A percentile compares a stretch with the other conserved stretches of the same genome.
phyloP scores from a whole-genome alignment of 192 early-diverging fungal species.

The Umbelopsis ramanniana region DNA sequence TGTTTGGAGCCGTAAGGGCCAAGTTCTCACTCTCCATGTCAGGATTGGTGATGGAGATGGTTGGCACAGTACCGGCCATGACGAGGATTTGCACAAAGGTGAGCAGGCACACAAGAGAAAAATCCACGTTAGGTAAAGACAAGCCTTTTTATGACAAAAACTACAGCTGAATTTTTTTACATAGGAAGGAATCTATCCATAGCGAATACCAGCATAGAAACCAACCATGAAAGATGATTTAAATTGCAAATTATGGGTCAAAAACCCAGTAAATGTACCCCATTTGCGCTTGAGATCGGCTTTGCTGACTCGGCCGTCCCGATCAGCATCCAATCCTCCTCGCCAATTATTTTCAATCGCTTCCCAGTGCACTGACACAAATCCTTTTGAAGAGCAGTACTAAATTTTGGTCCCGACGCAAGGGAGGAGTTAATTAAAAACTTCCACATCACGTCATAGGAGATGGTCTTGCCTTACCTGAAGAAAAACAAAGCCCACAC shows the following conservation, averaged over 20 bases:
- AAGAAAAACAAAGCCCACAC: conserved; percentile 49
- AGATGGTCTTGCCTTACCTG: conserved; percentile 29
- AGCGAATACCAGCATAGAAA: conserved; percentile 48
- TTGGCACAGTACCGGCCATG: conserved; percentile 31
- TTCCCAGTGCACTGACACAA: conserved; percentile 50
- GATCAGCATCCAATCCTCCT: conserved; percentile 43
- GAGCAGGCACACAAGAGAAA: background rate
- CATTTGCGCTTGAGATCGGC: conserved; percentile 41
- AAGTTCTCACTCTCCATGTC: conserved; percentile 41
- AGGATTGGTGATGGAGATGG: conserved; percentile 40
- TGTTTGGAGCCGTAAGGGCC: conserved; percentile 21
- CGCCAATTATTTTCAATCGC: conserved; percentile 38
- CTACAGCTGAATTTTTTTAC: background rate
- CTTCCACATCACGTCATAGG: too few relatives aligned
- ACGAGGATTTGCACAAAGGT: background rate
- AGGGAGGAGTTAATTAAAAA: background rate
- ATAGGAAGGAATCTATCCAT: conserved; percentile 46
- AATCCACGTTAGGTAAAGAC: background rate
- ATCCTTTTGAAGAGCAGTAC: conserved; percentile 44
- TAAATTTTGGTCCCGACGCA: background rate
- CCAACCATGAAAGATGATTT: conserved; percentile 54
- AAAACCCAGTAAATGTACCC: conserved; percentile 37
- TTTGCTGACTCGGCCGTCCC: conserved; percentile 47
- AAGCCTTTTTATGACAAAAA: background rate
- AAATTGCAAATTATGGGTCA: conserved; percentile 57